Conservation (phyloP, 768 basidiomycete genomes). For the Russula emetica region DNA sequence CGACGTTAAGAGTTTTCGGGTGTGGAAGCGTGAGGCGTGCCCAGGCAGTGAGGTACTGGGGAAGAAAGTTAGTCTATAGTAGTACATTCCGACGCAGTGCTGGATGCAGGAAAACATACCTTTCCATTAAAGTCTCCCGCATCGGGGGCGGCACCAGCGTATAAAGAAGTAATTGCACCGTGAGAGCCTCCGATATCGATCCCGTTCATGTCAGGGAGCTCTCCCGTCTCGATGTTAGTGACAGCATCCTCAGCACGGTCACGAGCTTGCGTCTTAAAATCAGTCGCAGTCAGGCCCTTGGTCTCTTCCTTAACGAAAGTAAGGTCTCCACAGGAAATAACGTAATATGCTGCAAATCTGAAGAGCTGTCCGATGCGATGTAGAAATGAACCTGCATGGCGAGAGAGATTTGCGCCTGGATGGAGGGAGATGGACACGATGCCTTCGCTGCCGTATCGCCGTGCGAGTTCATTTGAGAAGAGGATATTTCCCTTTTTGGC, state of each 20-base stretch:
- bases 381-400: neutral
- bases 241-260: neutral
- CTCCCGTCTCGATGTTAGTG: neutral
- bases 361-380: neutral
- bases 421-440: conserved; percentile 28
- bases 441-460: conserved; percentile 29
- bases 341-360: neutral
- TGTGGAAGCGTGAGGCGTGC: conserved; percentile 9
- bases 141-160: neutral
- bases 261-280: too few relatives aligned
- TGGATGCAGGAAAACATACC: neutral
- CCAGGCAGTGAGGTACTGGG: conserved; percentile 5
- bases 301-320: neutral
- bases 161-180: conserved; percentile 2
- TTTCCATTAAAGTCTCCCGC: conserved; percentile 5
- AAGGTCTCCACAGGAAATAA: conserved; percentile 3
- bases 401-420: conserved; percentile 8
- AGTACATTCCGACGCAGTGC: neutral
- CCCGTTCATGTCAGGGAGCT: neutral
- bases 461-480: conserved; percentile 31
- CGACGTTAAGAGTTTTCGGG: neutral
- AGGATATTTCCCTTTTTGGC: conserved; percentile 30
- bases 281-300: too few relatives aligned
- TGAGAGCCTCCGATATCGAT: neutral
- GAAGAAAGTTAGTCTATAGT: neutral